Evolutionary conservation across 1,139 yeast genomes (phyloP).

Genomic region (Taiozyma onychis): DNA sequence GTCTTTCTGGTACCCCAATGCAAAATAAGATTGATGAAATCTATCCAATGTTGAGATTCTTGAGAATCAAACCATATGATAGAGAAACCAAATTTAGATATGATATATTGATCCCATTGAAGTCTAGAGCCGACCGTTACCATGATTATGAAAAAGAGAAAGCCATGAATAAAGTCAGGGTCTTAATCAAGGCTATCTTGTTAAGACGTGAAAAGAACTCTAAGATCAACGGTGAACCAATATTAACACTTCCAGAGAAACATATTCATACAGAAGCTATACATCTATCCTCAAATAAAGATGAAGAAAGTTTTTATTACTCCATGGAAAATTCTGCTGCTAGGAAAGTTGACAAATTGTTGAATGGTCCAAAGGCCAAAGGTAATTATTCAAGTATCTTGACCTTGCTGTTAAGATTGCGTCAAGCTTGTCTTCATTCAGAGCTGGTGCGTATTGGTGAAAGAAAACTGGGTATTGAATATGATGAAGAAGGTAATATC

Average conservation of each 20-base stretch:
- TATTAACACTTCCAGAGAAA: slow-evolving; percentile 66
- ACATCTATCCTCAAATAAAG: slow-evolving; percentile 46
- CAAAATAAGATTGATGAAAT: slow-evolving; percentile 82
- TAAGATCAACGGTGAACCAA: slow-evolving; percentile 59
- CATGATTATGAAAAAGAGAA: slow-evolving; percentile 30
- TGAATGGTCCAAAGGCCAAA: slow-evolving; percentile 25
- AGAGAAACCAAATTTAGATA: slow-evolving; percentile 50
- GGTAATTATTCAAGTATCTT: slow-evolving; percentile 57
- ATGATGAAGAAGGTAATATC: slow-evolving; percentile 21
- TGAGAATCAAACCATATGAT: slow-evolving; percentile 62
- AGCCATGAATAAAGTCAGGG: slow-evolving; percentile 63
- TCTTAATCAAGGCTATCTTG: slow-evolving; percentile 68
- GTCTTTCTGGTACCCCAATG: slow-evolving; percentile 93
- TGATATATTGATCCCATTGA: slow-evolving; percentile 56
- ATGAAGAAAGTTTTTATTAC: slow-evolving; percentile 43
- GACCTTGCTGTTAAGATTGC: slow-evolving; percentile 66
- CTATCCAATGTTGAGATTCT: slow-evolving; percentile 68
- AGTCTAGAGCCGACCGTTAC: slow-evolving; percentile 27
- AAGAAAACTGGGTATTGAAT: slow-evolving; percentile 27
- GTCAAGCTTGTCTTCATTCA: slow-evolving; percentile 91
- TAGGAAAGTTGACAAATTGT: slow-evolving; percentile 37
- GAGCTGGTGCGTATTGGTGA: slow-evolving; percentile 67
- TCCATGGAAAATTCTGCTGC: slow-evolving; percentile 56
- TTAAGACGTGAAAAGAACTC: slow-evolving; percentile 75
- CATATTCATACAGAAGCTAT: slow-evolving; percentile 41